Base-by-base conservation (phyloP, 2,329 filamentous ascomycete species). In the Colletotrichum lindemuthianum region DNA sequence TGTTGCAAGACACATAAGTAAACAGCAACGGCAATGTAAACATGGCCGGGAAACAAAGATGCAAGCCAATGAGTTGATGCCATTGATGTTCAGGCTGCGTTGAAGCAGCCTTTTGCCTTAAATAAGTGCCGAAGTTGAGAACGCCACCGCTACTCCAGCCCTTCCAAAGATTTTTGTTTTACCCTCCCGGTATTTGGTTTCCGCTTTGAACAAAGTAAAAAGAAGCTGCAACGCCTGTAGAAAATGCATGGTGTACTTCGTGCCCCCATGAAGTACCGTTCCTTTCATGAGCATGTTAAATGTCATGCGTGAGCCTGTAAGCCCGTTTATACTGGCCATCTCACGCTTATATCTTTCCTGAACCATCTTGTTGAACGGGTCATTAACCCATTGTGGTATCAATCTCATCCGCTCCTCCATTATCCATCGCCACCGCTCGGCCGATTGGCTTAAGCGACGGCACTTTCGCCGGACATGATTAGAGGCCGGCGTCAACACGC, bases 401-500 rank as follows among this genome's bases (percentile, higher is more conserved):
- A 55, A 55, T 56, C 43, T 40, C 41, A 52, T 15, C 39, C 56
- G 44, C 39, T 49, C 52, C 50, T 16, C 15, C 41, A 37, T 15
- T 33, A 4, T 4, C 24, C 24, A 24, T 24, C 4, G 24, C 40
- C 47, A 15, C 15, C 57, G 51, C 58, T n/a, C 16, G 34, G 33
- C 61, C 51, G 39, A 44, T 51, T 56, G 13, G 45, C 49, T 53
- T 59, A 16, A 53, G 52, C 41, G 54, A 44, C 41, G 41, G n/a
- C 16, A 12, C 4, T 24, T n/a, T 56, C 24, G 60, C 60, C 47
- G 65, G 40, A n/a, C 63, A 63, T 49, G 9, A 45, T 83, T 86
- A 88, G 73, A 88, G 77, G 70, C 84, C 84, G 66, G 86, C 85
- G 71, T 88, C 86, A 63, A 82, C 75, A 74, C 88, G 85, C 88